Conservation (phyloP, 2,329 filamentous ascomycete genomes). For the Ophiostoma australiae region DNA sequence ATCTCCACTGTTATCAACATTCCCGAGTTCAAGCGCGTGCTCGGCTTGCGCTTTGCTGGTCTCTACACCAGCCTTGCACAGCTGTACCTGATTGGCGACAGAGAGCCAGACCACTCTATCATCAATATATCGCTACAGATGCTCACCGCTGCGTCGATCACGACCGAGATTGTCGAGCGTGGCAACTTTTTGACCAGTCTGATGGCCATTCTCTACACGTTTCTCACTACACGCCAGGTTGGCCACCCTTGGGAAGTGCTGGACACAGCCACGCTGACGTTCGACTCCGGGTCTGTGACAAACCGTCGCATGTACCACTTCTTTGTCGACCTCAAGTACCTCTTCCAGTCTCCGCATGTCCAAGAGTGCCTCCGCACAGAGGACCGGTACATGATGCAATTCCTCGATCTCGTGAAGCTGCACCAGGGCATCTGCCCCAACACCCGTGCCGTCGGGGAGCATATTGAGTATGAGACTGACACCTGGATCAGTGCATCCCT, state of each 20-base stretch:
- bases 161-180: slow-evolving; percentile 86
- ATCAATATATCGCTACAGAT: slow-evolving; percentile 97
- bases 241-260: slow-evolving; percentile 88
- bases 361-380: slow-evolving; percentile 79
- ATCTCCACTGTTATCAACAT: slow-evolving; percentile 95
- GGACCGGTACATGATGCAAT: slow-evolving; percentile 84
- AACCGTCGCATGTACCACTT: slow-evolving; percentile 97
- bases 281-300: slow-evolving; percentile 90
- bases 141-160: slow-evolving; percentile 94
- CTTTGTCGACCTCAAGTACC: slow-evolving; percentile 87
- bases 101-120: slow-evolving; percentile 96
- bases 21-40: slow-evolving; percentile 89
- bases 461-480: slow-evolving; percentile 97
- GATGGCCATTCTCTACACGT: slow-evolving; percentile 95
- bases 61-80: slow-evolving; percentile 92
- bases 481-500: slow-evolving; percentile 96
- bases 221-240: slow-evolving; percentile 91
- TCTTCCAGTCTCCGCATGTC: slow-evolving; percentile 83
- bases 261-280: slow-evolving; percentile 78
- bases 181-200: slow-evolving; percentile 95
- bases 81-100: slow-evolving; percentile 89
- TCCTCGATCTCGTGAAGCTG: slow-evolving; percentile 89
- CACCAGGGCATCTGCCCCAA: slow-evolving; percentile 98
- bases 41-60: slow-evolving; percentile 89
- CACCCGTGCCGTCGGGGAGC: slow-evolving; percentile 82